Evolutionary conservation across 2,329 filamentous ascomycete species (phyloP).

Genomic region (Cryphonectria radicalis): DNA sequence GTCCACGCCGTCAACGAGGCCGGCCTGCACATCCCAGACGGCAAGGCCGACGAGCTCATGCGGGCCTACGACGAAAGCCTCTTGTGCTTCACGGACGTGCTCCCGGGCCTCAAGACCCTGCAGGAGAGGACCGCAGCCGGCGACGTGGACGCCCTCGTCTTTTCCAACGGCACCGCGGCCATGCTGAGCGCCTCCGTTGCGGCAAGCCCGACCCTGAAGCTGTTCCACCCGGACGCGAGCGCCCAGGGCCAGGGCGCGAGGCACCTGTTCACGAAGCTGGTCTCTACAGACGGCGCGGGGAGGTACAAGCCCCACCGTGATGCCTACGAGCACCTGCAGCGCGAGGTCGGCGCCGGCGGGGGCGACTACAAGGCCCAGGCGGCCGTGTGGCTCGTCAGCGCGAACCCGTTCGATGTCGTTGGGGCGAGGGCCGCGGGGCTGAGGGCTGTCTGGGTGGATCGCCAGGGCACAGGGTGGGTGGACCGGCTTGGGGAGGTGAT

Average conservation of each 20-base stretch:
- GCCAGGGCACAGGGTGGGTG: slow-evolving; percentile 65
- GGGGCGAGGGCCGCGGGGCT: slow-evolving; percentile 66
- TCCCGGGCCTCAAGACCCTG: slow-evolving; percentile 63
- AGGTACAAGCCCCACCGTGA: slow-evolving; percentile 69
- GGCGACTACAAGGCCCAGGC: slow-evolving; percentile 37
- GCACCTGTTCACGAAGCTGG: slow-evolving; percentile 55
- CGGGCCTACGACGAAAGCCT: slow-evolving; percentile 52
- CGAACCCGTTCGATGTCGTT: slow-evolving; percentile 74
- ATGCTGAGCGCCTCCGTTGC: slow-evolving; percentile 53
- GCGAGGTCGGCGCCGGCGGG: slow-evolving; percentile 50
- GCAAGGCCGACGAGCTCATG: slow-evolving; percentile 24
- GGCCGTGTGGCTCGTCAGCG: slow-evolving; percentile 68
- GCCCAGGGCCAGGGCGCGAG: not conserved
- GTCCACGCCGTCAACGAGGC: slow-evolving; percentile 38
- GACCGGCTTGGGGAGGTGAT: slow-evolving; percentile 60
- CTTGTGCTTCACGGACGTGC: slow-evolving; percentile 62
- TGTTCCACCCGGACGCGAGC: slow-evolving; percentile 28
- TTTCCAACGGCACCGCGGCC: slow-evolving; percentile 64
- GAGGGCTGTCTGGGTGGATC: slow-evolving; percentile 70
- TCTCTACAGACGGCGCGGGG: slow-evolving; percentile 64
- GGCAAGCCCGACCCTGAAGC: slow-evolving; percentile 58
- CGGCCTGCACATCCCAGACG: slow-evolving; percentile 42
- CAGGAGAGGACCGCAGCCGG: slow-evolving; percentile 55
- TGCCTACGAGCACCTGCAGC: slow-evolving; percentile 64
- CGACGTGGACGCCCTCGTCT: slow-evolving; percentile 55